A percentile compares a stretch with the other conserved stretches of the same genome.
These are phyloP conservation scores for Populus hybrid DNA, from an alignment of 441 rosid species.

Conservation along the genomic window DNA sequence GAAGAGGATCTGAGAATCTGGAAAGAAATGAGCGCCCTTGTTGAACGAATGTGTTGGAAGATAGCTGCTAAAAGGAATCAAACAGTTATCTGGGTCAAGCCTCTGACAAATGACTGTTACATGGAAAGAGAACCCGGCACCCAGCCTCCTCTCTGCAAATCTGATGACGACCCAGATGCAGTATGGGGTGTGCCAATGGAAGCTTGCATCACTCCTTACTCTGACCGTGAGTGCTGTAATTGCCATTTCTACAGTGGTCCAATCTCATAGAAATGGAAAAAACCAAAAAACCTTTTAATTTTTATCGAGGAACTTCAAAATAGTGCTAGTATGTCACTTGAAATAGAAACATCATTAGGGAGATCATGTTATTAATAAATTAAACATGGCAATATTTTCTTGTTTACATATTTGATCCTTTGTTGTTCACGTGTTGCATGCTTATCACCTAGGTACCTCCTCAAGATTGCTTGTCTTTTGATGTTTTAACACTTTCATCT, in stretches of 20 bases:
- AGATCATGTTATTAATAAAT: not conserved
- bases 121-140: too few relatives aligned
- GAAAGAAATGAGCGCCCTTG: too few relatives aligned
- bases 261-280: not conserved
- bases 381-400: not conserved
- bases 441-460: not conserved
- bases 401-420: not conserved
- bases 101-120: too few relatives aligned
- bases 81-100: too few relatives aligned
- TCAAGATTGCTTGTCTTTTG: not conserved
- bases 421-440: not conserved
- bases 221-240: slow-evolving; percentile 65
- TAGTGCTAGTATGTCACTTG: not conserved
- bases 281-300: too few relatives aligned
- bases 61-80: too few relatives aligned
- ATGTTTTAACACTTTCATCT: not conserved
- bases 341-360: not conserved
- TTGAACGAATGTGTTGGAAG: too few relatives aligned
- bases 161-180: slow-evolving; percentile 90
- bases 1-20: too few relatives aligned
- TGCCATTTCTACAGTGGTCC: not conserved
- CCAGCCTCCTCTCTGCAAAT: slow-evolving; percentile 93
- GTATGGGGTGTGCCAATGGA: slow-evolving; percentile 82
- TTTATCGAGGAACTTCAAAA: too few relatives aligned
- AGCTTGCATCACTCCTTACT: slow-evolving; percentile 88